Evolutionary conservation across 495 filamentous ascomycete genomes (phyloP).

Genomic region (Neurospora cerealis): DNA sequence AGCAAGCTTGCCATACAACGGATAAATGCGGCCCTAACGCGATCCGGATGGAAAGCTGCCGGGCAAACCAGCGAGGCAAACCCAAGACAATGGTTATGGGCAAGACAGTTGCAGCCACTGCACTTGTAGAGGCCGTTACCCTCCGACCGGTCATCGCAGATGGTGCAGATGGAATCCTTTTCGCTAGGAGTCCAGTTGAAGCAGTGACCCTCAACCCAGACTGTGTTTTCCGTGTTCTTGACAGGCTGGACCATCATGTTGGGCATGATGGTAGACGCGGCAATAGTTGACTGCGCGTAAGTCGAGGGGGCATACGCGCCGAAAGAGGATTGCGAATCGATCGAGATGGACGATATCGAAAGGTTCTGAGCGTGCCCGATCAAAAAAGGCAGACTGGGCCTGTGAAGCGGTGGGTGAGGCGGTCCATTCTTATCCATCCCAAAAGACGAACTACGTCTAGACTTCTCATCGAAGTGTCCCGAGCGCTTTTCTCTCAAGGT

Average conservation of each 20-base stretch:
- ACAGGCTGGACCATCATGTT: constrained; percentile 79
- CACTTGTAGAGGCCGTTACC: constrained; percentile 81
- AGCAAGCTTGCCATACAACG: constrained; percentile 89
- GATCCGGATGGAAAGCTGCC: constrained; percentile 79
- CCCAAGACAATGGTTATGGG: constrained; percentile 73
- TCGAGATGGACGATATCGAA: constrained; percentile 74
- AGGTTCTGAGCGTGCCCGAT: constrained; percentile 67
- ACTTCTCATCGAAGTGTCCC: constrained; percentile 79
- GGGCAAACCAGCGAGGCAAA: constrained; percentile 82
- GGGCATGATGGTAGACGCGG: constrained; percentile 95
- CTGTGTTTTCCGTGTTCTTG: constrained; percentile 71
- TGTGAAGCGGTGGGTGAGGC: constrained; percentile 52
- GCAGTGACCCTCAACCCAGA: constrained; percentile 93
- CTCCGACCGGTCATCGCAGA: constrained; percentile 84
- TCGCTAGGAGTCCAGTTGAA: constrained; percentile 65
- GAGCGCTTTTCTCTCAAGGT: constrained; percentile 90
- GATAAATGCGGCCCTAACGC: constrained; percentile 86
- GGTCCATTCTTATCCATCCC: constrained; percentile 61
- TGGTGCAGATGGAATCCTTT: constrained; percentile 58
- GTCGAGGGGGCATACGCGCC: constrained; percentile 86
- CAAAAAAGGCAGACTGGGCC: constrained; percentile 77
- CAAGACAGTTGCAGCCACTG: constrained; percentile 60
- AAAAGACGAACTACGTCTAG: constrained; percentile 84
- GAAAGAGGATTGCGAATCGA: constrained; percentile 61
- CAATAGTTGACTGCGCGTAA: constrained; percentile 93